A percentile compares a stretch with the other conserved stretches of the same genome.
Conservation (phyloP, 352 stramenopile species). For the Phytophthora pluvialis region DNA sequence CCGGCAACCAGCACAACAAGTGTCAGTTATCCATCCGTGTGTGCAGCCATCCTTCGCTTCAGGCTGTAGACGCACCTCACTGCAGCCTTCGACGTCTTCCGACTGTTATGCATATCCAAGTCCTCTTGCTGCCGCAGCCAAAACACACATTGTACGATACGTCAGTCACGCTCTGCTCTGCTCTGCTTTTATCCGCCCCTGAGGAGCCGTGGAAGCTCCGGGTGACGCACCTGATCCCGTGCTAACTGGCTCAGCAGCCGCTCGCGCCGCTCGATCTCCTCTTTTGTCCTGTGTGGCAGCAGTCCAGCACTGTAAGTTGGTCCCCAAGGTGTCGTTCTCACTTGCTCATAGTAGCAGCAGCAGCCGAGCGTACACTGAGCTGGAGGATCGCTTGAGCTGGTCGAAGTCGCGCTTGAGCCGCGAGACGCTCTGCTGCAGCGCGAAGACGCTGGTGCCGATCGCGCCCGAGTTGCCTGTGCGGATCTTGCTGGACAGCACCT, state of each 20-base stretch:
- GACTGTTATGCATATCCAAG: constrained; percentile 81
- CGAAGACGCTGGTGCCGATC: constrained; percentile 84
- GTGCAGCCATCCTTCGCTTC: background rate
- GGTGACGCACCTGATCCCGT: constrained; percentile 54
- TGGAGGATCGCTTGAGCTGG: constrained; percentile 65
- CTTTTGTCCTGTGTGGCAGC: constrained; percentile 51
- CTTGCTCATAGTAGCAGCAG: background rate
- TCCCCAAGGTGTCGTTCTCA: background rate
- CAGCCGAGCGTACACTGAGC: constrained; percentile 48
- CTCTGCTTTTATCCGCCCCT: constrained; percentile 1
- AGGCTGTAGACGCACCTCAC: constrained; percentile 33
- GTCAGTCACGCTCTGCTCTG: background rate
- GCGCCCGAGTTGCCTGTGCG: constrained; percentile 62
- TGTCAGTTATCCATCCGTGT: background rate
- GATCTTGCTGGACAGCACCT: constrained; percentile 68
- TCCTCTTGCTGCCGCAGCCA: constrained; percentile 58
- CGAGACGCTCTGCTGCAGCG: constrained; percentile 83
- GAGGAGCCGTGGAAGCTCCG: background rate
- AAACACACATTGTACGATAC: background rate
- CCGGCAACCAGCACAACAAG: constrained; percentile 8
- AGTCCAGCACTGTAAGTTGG: background rate
- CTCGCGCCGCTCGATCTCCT: constrained; percentile 77
- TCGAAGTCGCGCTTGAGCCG: constrained; percentile 85
- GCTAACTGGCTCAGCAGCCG: constrained; percentile 65
- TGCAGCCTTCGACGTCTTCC: constrained; percentile 37